Base-by-base conservation (phyloP, 1,139 yeast genomes). In the Taphrina pruni region DNA sequence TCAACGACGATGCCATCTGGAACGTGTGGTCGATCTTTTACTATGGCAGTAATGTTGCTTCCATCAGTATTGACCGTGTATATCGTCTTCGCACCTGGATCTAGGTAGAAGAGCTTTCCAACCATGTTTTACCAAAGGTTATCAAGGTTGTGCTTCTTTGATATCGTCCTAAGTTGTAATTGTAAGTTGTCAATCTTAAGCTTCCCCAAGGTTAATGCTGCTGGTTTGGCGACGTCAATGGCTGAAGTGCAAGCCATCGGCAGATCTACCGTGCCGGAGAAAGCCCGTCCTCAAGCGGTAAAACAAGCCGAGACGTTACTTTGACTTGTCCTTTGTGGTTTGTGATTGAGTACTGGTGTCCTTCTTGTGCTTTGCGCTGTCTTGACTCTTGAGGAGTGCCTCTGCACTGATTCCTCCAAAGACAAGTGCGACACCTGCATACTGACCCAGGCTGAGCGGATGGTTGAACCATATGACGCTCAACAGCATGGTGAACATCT, bases 401-500 rank as follows among this genome's bases (percentile, higher is more conserved):
- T 90, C 97, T 73, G 85, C 83, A 0, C 86, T 85, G 69, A 90
- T 87, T 0, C 98, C 98, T 1, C 87, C 85, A 79, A 93, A 93
- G 1, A 94, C 99, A 69, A 90, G 79, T 0, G 78, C 72, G 6
- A 94, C 87, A 0, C 98, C 98, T 0, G 81, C 62, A 91, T 97
- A 89, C 79, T 95, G 98, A 5, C 82, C 80, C 0, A 70, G 7
- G 43, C 81, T 82, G 73, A 94, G 83, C 5, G 78, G 77, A 76
- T 94, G 98, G 20, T 94, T 95, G 79, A 92, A 94, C 74, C 94
- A 81, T 1, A 90, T 77, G 66, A 94, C 97, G 75, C 97, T 89
- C 71, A 94, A 79, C 26, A 92, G 83, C 98, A 94, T 93, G 65
- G 97, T 91, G 67, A 92, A 81, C 97, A 94, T 93, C 76, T 94